Base-by-base conservation (phyloP, 2,329 filamentous ascomycete genomes). In the Penicillium thymicola region DNA sequence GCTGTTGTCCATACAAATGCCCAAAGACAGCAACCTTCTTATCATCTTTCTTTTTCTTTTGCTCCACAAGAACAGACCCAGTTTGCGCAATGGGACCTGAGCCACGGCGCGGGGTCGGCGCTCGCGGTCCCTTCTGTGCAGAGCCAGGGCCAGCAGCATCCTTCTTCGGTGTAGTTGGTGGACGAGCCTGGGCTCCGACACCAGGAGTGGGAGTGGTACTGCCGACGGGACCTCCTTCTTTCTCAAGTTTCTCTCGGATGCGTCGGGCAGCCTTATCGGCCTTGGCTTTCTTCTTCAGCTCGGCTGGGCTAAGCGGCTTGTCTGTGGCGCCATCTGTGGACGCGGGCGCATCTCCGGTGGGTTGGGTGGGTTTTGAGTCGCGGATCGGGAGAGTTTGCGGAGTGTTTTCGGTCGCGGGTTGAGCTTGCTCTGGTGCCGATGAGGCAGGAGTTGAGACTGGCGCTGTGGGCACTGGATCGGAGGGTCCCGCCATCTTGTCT, bases 181-280 rank as follows among this genome's bases (percentile, higher is more conserved):
- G 55, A 46, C 65, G 62, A 57, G 59, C 49, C 47, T 65, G 64
- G 13, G 75, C 68, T 28, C 48, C 54, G 56, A 71, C 66, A 63
- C 76, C 71, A 45, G 63, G 49, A 60, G 73, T 71, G 52, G 60
- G 46, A 59, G 73, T 70, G 54, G 73, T 60, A 67, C 75, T 61
- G 54, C 72, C 64, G 51, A 74, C 64, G 61, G 74, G 69, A 11
- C 76, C 76, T 55, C 74, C 75, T 60, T 82, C 82, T 4, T 70
- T 66, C 30, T 81, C 78, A 30, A 79, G 78, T 71, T 88, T 90
- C 67, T 82, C 85, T 69, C 86, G 86, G 47, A 89, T 90, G 77
- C 93, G 84, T 59, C 90, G 83, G 45, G 92, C 92, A 51, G 89
- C 89, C 78, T 97, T 97, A 72, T 97, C 93, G 32, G 90, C 92